phyloP scores from a whole-genome alignment of 441 rosid genomes.

The Pelargonium cotyledonis region DNA sequence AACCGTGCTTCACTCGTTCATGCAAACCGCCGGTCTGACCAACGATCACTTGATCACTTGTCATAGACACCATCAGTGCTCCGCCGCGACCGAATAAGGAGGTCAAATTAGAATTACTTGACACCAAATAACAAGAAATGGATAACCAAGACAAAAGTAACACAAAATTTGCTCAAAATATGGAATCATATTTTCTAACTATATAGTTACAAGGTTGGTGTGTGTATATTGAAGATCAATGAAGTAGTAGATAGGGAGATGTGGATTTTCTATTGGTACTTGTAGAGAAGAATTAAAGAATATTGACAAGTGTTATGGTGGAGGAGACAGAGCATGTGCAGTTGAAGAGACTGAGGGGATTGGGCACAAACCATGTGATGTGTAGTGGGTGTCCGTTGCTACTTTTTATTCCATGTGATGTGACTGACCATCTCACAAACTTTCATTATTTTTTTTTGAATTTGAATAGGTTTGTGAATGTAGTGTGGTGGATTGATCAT shows the following conservation, averaged over 20 bases:
- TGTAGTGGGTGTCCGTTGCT: conserved; percentile 28
- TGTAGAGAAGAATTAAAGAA: conserved; percentile 10
- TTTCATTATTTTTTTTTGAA: conserved; percentile 15
- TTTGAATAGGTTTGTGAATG: too few species aligned
- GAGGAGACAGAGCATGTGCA: conserved; percentile 39
- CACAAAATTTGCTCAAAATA: neutral
- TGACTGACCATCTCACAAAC: neutral
- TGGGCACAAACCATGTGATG: neutral
- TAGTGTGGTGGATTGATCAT: too few species aligned
- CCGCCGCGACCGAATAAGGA: too few species aligned
- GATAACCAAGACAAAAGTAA: conserved; percentile 17
- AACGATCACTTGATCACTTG: conserved; percentile 77
- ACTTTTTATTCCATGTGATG: conserved; percentile 32
- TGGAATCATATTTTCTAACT: conserved; percentile 12
- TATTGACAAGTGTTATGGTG: conserved; percentile 20
- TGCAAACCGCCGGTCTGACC: conserved; percentile 86
- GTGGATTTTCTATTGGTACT: neutral
- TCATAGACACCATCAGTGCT: conserved; percentile 54
- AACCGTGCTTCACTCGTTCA: conserved; percentile 74
- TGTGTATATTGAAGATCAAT: neutral
- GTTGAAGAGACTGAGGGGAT: neutral
- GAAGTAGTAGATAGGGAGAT: conserved; percentile 7
- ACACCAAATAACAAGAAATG: neutral
- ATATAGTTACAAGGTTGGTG: neutral
- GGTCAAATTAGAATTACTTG: conserved; percentile 12